Conservation (phyloP, 2,329 filamentous ascomycete genomes). For the Apiospora rasikravindrae region DNA sequence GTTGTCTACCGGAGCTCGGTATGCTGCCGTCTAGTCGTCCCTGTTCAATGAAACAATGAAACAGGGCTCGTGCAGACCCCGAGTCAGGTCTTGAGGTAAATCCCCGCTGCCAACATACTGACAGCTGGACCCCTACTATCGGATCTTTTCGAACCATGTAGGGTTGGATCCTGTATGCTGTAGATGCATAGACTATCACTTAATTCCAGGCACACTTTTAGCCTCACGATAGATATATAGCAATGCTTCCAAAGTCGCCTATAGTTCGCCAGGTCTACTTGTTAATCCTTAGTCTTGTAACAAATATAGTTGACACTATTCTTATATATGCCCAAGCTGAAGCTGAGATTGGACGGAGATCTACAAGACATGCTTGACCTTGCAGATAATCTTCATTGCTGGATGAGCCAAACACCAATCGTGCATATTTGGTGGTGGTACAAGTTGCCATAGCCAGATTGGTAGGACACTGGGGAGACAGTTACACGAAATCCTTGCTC, state of each 20-base stretch:
- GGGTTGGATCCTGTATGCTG: neutral
- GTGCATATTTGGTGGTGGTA: neutral
- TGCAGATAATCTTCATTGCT: neutral
- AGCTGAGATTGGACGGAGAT: neutral
- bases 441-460: neutral
- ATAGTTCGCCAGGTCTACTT: neutral
- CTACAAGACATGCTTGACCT: neutral
- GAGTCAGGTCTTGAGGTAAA: neutral
- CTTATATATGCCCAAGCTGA: neutral
- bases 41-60: neutral
- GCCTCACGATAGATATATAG: neutral
- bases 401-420: constrained; percentile 1
- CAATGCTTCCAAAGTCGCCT: neutral
- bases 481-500: neutral
- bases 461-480: neutral
- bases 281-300: neutral
- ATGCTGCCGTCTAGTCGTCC: neutral
- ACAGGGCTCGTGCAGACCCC: neutral
- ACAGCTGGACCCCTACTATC: neutral
- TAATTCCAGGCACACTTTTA: neutral
- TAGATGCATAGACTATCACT: neutral
- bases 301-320: neutral
- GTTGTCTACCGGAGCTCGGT: neutral
- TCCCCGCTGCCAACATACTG: neutral
- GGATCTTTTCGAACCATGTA: neutral